Evolutionary conservation across 345 rosid genomes (phyloP).

Genomic region (Melaleuca alternifolia): DNA sequence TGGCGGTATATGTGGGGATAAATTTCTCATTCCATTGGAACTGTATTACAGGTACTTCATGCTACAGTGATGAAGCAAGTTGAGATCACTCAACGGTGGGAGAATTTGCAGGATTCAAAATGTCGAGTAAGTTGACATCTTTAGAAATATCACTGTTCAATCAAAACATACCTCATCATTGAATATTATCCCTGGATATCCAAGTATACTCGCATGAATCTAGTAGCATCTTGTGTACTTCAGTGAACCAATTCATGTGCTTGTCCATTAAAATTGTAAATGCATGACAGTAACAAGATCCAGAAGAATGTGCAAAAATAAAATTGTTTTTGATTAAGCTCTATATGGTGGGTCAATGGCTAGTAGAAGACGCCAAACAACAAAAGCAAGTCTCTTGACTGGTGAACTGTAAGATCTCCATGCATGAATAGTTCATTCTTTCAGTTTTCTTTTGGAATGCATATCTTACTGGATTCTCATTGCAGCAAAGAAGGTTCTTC

Average conservation of each 20-base stretch:
- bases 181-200: background rate
- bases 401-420: background rate
- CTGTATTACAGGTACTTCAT: conserved; percentile 53
- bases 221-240: background rate
- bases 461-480: background rate
- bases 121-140: conserved; percentile 41
- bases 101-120: conserved; percentile 41
- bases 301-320: background rate
- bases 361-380: background rate
- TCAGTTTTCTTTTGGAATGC: background rate
- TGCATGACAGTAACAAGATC: background rate
- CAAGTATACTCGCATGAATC: background rate
- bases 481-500: conserved; percentile 49
- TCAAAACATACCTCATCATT: background rate
- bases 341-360: background rate
- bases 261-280: background rate
- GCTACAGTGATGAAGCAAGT: conserved; percentile 64
- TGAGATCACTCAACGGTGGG: conserved; percentile 60
- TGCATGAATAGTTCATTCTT: background rate
- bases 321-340: background rate
- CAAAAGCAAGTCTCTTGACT: background rate
- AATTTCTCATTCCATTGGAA: background rate
- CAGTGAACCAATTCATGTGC: background rate
- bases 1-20: background rate
- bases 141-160: background rate